Conservation (phyloP, 768 basidiomycete genomes). For the Kwoniella europaea region DNA sequence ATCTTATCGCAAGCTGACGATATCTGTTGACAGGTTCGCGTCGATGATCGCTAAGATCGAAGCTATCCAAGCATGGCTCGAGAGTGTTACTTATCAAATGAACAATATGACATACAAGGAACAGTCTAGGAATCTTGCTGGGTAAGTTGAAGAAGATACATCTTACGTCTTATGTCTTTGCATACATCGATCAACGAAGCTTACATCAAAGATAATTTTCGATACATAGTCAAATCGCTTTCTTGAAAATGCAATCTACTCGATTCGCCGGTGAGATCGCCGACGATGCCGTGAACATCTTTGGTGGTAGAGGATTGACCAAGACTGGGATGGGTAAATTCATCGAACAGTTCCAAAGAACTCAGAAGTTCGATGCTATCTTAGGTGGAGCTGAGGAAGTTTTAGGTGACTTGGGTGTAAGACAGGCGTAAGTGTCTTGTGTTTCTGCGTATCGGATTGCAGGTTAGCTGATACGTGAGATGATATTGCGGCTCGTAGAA, state of each 20-base stretch:
- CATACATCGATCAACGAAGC: background rate
- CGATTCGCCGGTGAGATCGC: slow-evolving; percentile 78
- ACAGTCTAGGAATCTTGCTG: slow-evolving; percentile 74
- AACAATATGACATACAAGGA: slow-evolving; percentile 80
- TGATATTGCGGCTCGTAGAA: slow-evolving; percentile 19
- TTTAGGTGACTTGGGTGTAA: slow-evolving; percentile 55
- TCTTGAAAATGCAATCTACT: slow-evolving; percentile 79
- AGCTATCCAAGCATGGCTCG: slow-evolving; percentile 81
- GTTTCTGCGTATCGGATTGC: too few species aligned
- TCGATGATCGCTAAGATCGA: slow-evolving; percentile 86
- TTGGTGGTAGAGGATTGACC: slow-evolving; percentile 84
- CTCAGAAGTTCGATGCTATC: slow-evolving; percentile 58
- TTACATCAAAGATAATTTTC: too few species aligned
- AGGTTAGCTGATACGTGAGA: background rate
- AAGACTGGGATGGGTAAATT: slow-evolving; percentile 64
- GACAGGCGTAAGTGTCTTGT: slow-evolving; percentile 50
- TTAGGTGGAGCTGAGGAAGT: slow-evolving; percentile 54
- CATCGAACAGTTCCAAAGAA: slow-evolving; percentile 56
- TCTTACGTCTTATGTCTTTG: background rate
- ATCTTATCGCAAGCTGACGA: too few species aligned
- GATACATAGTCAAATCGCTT: slow-evolving; percentile 65
- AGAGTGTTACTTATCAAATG: slow-evolving; percentile 87
- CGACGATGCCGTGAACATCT: slow-evolving; percentile 76
- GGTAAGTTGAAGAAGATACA: slow-evolving; percentile 47
- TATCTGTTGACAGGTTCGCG: slow-evolving; percentile 62